phyloP scores from a whole-genome alignment of 306 rosid genomes.

The Glycyrrhiza uralensis region DNA sequence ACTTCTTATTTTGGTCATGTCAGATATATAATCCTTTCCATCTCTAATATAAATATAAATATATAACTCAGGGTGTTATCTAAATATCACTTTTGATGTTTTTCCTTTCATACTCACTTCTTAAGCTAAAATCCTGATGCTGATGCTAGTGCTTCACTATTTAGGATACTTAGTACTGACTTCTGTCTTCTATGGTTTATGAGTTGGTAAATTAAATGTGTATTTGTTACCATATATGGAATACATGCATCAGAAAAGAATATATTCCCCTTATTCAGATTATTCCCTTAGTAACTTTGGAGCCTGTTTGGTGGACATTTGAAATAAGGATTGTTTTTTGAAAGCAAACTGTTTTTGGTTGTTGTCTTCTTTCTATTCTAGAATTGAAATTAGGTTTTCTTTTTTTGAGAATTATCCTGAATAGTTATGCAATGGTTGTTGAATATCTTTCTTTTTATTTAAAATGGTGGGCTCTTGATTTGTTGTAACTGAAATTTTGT shows the following conservation, averaged over 20 bases:
- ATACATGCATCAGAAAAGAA: not conserved
- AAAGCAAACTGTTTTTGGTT: not conserved
- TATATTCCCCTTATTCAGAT: not conserved
- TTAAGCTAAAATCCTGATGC: not conserved
- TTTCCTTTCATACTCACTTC: not conserved
- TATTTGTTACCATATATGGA: slow-evolving; percentile 11
- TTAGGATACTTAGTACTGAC: not conserved
- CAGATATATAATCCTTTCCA: not conserved
- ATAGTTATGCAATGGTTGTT: not conserved
- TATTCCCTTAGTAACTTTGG: not conserved
- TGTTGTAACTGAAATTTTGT: not conserved
- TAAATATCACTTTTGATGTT: not conserved
- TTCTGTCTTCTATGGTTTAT: slow-evolving; percentile 19
- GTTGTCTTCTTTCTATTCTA: slow-evolving; percentile 1
- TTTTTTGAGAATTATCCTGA: not conserved
- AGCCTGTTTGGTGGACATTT: not conserved
- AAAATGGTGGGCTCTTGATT: not conserved
- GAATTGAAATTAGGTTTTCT: slow-evolving; percentile 1
- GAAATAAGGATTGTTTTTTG: not conserved
- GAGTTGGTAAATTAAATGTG: not conserved
- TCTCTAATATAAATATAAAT: not conserved
- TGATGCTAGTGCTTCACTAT: not conserved
- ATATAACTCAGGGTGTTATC: not conserved
- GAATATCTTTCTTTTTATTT: not conserved
- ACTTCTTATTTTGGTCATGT: not conserved